Base-by-base conservation (phyloP, 352 stramenopile genomes). In the Phytophthora sojae region DNA sequence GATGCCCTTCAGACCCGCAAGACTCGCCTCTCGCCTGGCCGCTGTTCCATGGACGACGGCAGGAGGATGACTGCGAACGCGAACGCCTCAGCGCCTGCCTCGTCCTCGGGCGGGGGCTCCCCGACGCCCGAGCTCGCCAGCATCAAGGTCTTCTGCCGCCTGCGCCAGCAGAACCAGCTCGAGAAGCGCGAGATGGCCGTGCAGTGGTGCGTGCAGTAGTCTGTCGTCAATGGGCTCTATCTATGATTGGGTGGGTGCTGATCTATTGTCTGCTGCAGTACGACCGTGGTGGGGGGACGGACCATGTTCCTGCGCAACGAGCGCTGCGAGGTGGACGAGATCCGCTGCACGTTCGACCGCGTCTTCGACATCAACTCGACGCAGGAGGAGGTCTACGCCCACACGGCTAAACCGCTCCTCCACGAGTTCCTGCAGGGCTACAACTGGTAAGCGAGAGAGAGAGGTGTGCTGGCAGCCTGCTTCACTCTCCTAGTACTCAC, bases 61-160 rank as follows among this genome's bases (percentile, higher is more conserved):
- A 64, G 57, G 35, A 75, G 61, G 57, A 79, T 79, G 71, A 69
- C 58, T 17, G 62, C 57, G 26, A 66, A 55, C 21, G 62, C 57
- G 21, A 70, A 32, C 29, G 52, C 50, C 65, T 54, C 64, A 19
- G 32, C 69, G 44, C 35, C 35, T 42, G 35, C 35, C 35, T 42
- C 35, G 35, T 42, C 35, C 8, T 39, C 32, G 32, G 32, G 32
- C 32, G 32, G 32, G 32, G 32, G 32, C 9, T 17, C 35, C 35
- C 25, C 49, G 19, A 26, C 62, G n/a, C 57, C 64, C 0, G 71
- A 75, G 39, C 44, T 78, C 8, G 56, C 71, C 42, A 75, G 67
- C 57, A 94, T 97, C 69, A 85, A 89, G 45, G 86, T 96, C 9
- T 92, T 83, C 32, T 96, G 88, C 23, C 85, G 90, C 3, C 75